Percentiles rank a stretch among this genome's conserved stretches.
Evolutionary conservation across 2,329 filamentous ascomycete genomes (phyloP).

Genomic region (Fusarium neocosmosporiellum): DNA sequence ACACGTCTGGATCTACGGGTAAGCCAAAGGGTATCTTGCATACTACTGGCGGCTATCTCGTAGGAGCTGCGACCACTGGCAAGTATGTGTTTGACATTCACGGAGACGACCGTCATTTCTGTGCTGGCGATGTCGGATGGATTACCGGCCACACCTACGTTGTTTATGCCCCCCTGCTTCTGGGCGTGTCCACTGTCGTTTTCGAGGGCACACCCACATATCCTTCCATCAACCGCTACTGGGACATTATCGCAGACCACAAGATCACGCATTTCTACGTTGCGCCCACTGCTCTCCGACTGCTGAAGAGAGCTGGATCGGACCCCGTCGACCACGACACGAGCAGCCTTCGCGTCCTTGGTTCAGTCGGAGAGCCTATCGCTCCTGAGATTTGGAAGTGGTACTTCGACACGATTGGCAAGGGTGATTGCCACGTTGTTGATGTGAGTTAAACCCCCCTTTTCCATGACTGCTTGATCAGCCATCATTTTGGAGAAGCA

Average conservation of each 20-base stretch:
- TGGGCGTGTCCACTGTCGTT: slow-evolving; percentile 90
- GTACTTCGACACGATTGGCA: slow-evolving; percentile 93
- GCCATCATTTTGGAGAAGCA: not conserved
- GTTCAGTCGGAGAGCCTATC: slow-evolving; percentile 94
- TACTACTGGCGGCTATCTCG: slow-evolving; percentile 88
- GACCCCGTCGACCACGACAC: slow-evolving; percentile 81
- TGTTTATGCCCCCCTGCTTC: slow-evolving; percentile 88
- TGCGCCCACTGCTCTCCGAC: slow-evolving; percentile 86
- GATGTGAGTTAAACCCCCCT: slow-evolving; percentile 75
- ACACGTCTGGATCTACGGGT: slow-evolving; percentile 93
- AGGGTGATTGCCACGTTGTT: slow-evolving; percentile 87
- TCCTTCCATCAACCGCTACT: slow-evolving; percentile 93
- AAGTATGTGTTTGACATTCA: slow-evolving; percentile 99
- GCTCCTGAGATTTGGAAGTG: slow-evolving; percentile 98
- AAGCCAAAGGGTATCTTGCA: slow-evolving; percentile 98
- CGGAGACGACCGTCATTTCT: slow-evolving; percentile 89
- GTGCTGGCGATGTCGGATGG: slow-evolving; percentile 95
- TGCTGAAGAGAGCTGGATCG: slow-evolving; percentile 91
- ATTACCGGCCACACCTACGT: slow-evolving; percentile 97
- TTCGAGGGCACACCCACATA: slow-evolving; percentile 96
- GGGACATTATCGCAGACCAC: slow-evolving; percentile 93
- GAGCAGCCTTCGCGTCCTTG: slow-evolving; percentile 84
- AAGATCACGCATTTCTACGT: slow-evolving; percentile 96
- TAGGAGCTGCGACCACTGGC: slow-evolving; percentile 87
- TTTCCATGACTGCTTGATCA: not conserved